Conservation (phyloP, 2,329 filamentous ascomycete species). For the Cladophialophora carrionii region DNA sequence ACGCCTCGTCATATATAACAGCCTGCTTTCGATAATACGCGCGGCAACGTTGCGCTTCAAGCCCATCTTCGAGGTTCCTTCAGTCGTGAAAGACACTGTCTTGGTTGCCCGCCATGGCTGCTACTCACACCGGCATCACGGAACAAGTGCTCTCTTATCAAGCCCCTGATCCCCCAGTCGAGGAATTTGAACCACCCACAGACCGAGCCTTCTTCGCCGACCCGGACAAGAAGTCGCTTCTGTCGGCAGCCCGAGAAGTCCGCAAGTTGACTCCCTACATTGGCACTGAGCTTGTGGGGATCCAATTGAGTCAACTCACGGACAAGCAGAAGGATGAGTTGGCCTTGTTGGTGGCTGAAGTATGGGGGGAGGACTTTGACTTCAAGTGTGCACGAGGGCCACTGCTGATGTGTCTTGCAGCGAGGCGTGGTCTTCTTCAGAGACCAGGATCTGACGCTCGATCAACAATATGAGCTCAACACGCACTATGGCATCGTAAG, state of each 20-base stretch:
- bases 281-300: slow-evolving; percentile 48
- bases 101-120: slow-evolving; percentile 6
- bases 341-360: slow-evolving; percentile 69
- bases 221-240: slow-evolving; percentile 48
- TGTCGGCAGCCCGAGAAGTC: slow-evolving; percentile 47
- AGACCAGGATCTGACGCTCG: slow-evolving; percentile 34
- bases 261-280: slow-evolving; percentile 49
- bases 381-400: slow-evolving; percentile 31
- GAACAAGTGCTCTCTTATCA: slow-evolving; percentile 30
- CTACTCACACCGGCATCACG: slow-evolving; percentile 26
- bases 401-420: slow-evolving; percentile 46
- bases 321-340: slow-evolving; percentile 56
- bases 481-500: slow-evolving; percentile 34
- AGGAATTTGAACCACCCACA: slow-evolving; percentile 29
- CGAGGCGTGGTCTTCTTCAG: slow-evolving; percentile 37
- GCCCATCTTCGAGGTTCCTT: neutral
- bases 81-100: neutral
- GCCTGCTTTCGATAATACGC: neutral
- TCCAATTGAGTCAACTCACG: slow-evolving; percentile 55
- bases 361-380: slow-evolving; percentile 49
- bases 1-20: neutral
- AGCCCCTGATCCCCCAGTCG: slow-evolving; percentile 26
- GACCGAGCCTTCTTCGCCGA: slow-evolving; percentile 43
- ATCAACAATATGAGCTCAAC: slow-evolving; percentile 33
- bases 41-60: neutral